phyloP scores from a whole-genome alignment of 1,284 basidiomycete genomes.

The Xerocomus nothofagi region DNA sequence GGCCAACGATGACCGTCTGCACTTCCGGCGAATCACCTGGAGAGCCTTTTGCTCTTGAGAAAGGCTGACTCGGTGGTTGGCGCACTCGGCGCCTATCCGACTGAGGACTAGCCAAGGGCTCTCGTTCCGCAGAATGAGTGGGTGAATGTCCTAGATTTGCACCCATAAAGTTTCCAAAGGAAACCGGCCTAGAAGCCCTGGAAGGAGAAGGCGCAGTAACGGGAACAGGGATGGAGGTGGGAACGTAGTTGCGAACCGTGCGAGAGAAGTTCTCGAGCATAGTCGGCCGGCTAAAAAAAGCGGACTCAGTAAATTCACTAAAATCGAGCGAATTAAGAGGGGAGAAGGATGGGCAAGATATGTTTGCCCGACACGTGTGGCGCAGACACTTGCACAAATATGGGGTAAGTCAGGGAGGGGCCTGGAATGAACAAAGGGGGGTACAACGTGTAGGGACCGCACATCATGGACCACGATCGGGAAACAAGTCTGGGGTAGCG shows the following conservation, averaged over 20 bases:
- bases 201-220: slow-evolving; percentile 48
- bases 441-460: slow-evolving; percentile 13
- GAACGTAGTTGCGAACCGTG: slow-evolving; percentile 52
- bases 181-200: slow-evolving; percentile 49
- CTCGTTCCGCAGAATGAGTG: slow-evolving; percentile 15
- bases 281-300: slow-evolving; percentile 42
- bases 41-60: slow-evolving; percentile 7
- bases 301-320: slow-evolving; percentile 19
- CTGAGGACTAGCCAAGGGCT: slow-evolving; percentile 1
- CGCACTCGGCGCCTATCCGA: slow-evolving; percentile 10
- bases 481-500: not conserved
- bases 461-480: slow-evolving; percentile 5
- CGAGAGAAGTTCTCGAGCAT: slow-evolving; percentile 52
- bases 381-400: slow-evolving; percentile 17
- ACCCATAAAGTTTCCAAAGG: slow-evolving; percentile 46
- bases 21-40: slow-evolving; percentile 18
- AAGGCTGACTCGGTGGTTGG: slow-evolving; percentile 10
- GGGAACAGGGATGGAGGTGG: slow-evolving; percentile 50
- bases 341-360: not conserved
- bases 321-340: not conserved
- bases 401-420: slow-evolving; percentile 5
- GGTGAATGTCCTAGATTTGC: slow-evolving; percentile 17
- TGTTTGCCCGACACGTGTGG: slow-evolving; percentile 21
- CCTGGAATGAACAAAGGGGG: slow-evolving; percentile 14
- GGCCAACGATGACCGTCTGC: slow-evolving; percentile 11